phyloP scores from a whole-genome alignment of 441 rosid species.

The Iberis amara region DNA sequence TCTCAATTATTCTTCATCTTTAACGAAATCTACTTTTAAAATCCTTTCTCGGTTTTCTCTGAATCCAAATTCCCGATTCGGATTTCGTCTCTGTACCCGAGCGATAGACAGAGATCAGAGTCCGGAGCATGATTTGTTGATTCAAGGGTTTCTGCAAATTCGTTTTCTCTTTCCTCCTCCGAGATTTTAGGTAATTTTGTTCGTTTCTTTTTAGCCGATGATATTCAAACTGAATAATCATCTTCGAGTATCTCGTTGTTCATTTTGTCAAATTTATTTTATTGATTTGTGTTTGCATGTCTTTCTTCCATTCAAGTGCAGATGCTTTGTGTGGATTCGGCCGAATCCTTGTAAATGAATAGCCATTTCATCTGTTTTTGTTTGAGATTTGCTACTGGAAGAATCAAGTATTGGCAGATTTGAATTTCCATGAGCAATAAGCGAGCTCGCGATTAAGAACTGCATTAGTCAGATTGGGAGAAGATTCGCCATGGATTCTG shows the following conservation, averaged over 20 bases:
- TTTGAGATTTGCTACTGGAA: constrained; percentile 20
- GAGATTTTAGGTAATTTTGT: constrained; percentile 17
- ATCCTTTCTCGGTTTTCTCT: constrained; percentile 20
- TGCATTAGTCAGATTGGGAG: constrained; percentile 17
- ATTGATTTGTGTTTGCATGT: constrained; percentile 19
- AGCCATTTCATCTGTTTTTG: constrained; percentile 18
- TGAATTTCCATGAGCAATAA: constrained; percentile 50
- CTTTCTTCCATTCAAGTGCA: constrained; percentile 2
- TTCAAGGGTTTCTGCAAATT: constrained; percentile 13
- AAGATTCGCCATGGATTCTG: constrained; percentile 50
- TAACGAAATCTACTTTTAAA: constrained; percentile 8
- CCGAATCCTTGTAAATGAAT: constrained; percentile 24
- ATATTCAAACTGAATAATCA: background rate
- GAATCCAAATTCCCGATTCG: background rate
- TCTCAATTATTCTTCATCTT: constrained; percentile 16
- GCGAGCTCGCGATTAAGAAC: constrained; percentile 29
- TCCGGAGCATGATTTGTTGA: constrained; percentile 2
- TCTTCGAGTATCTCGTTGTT: background rate
- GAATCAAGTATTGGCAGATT: background rate
- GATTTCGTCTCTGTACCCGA: constrained; percentile 2
- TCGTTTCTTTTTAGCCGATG: background rate
- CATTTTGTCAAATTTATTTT: background rate
- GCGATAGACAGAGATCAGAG: constrained; percentile 8
- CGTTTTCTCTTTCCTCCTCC: background rate
- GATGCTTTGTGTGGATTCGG: constrained; percentile 24